phyloP scores from a whole-genome alignment of 2,329 filamentous ascomycete genomes.

The Magnaporthiopsis rhizophila region DNA sequence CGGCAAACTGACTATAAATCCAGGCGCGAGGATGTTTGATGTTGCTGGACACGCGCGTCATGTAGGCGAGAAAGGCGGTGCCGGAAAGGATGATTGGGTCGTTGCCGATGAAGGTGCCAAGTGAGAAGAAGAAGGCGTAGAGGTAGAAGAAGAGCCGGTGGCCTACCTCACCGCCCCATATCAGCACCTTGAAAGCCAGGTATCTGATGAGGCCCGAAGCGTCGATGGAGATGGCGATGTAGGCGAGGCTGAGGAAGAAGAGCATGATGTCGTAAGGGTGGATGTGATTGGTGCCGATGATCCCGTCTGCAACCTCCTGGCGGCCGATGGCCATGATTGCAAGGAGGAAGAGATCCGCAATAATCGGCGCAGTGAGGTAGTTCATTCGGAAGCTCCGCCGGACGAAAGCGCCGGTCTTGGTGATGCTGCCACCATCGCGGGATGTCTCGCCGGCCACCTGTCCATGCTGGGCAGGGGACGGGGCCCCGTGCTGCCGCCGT shows the following conservation, averaged over 20 bases:
- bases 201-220: constrained; percentile 66
- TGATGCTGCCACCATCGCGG: constrained; percentile 18
- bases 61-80: constrained; percentile 67
- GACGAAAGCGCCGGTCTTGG: constrained; percentile 30
- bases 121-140: constrained; percentile 61
- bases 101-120: constrained; percentile 65
- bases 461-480: background rate
- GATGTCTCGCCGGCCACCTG: constrained; percentile 9
- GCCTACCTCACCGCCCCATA: constrained; percentile 59
- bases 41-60: constrained; percentile 67
- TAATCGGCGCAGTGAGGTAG: constrained; percentile 61
- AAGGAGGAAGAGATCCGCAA: constrained; percentile 64
- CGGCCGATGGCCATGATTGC: constrained; percentile 61
- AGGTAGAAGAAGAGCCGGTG: constrained; percentile 64
- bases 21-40: constrained; percentile 64
- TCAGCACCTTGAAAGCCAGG: constrained; percentile 61
- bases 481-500: constrained; percentile 18
- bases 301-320: constrained; percentile 61
- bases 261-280: constrained; percentile 64
- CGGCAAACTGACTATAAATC: constrained; percentile 64
- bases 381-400: constrained; percentile 56
- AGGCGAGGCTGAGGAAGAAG: constrained; percentile 67
- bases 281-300: constrained; percentile 57
- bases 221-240: constrained; percentile 71
- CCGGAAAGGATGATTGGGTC: constrained; percentile 69